phyloP scores from a whole-genome alignment of 1,139 yeast species.

The Meyerozyma guilliermondii region DNA sequence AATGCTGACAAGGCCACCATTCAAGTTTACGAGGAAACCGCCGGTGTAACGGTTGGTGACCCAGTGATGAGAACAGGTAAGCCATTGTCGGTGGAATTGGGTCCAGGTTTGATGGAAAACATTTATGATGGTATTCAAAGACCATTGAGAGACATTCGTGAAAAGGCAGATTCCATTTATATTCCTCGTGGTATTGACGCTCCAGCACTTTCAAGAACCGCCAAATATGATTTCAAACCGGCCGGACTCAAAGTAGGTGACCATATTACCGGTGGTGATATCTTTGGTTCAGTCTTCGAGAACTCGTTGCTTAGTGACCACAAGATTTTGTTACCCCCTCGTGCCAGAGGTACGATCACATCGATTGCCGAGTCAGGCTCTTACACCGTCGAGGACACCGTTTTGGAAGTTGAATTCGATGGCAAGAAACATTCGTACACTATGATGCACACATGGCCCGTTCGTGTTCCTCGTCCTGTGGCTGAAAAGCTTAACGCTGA shows the following conservation, averaged over 20 bases:
- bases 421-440: conserved; percentile 78
- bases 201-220: conserved; percentile 81
- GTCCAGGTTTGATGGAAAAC: conserved; percentile 99
- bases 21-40: conserved; percentile 98
- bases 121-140: conserved; percentile 99
- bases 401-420: conserved; percentile 91
- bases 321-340: conserved; percentile 92
- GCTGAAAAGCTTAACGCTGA: conserved; percentile 90
- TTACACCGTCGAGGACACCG: conserved; percentile 82
- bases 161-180: conserved; percentile 81
- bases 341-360: conserved; percentile 96
- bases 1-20: conserved; percentile 95
- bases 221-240: conserved; percentile 84
- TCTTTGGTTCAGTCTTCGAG: conserved; percentile 89
- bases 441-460: conserved; percentile 99
- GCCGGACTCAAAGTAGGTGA: conserved; percentile 81
- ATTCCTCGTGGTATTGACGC: conserved; percentile 98
- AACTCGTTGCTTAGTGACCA: conserved; percentile 90
- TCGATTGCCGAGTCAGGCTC: conserved; percentile 86
- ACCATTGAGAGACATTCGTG: conserved; percentile 90
- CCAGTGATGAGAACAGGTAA: conserved; percentile 97
- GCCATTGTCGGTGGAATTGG: conserved; percentile 95
- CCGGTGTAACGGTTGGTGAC: conserved; percentile 98
- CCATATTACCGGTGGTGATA: conserved; percentile 97
- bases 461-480: conserved; percentile 98